phyloP scores from a whole-genome alignment of 257 asterid species.

The Marsdenia floribunda region DNA sequence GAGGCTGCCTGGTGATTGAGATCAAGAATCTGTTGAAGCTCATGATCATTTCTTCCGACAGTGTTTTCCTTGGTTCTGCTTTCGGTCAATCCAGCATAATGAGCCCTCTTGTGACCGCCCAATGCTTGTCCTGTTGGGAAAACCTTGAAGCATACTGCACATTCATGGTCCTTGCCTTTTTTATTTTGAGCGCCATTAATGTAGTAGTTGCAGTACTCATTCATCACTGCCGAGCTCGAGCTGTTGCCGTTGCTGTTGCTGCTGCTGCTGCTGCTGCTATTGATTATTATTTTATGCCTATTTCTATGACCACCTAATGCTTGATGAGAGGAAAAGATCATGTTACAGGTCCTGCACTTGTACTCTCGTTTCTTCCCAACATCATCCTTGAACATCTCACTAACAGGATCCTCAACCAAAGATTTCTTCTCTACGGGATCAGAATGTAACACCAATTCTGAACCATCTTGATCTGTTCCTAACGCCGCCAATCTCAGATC shows the following conservation, averaged over 20 bases:
- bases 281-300: constrained; percentile 14
- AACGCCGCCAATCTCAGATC: constrained; percentile 6
- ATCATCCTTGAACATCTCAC: constrained; percentile 18
- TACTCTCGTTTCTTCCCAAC: constrained; percentile 16
- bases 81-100: constrained; percentile 33
- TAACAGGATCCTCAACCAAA: constrained; percentile 17
- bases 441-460: constrained; percentile 10
- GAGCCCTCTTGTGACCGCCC: constrained; percentile 91
- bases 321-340: constrained; percentile 18
- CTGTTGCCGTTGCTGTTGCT: background rate
- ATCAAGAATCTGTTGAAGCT: constrained; percentile 27
- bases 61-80: constrained; percentile 25
- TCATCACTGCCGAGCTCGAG: constrained; percentile 3
- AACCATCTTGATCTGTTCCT: constrained; percentile 7
- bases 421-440: constrained; percentile 11
- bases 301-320: constrained; percentile 22
- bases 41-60: constrained; percentile 25
- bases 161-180: constrained; percentile 29
- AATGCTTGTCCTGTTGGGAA: constrained; percentile 74
- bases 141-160: constrained; percentile 58
- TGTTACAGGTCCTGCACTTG: constrained; percentile 16
- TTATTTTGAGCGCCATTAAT: no score
- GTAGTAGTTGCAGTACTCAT: no score
- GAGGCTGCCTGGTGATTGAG: constrained; percentile 39
- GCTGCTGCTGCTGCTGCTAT: background rate